These are phyloP conservation scores for Leishmania martiniquensis DNA, from an alignment of 208 protist genomes.

Conservation along the genomic window DNA sequence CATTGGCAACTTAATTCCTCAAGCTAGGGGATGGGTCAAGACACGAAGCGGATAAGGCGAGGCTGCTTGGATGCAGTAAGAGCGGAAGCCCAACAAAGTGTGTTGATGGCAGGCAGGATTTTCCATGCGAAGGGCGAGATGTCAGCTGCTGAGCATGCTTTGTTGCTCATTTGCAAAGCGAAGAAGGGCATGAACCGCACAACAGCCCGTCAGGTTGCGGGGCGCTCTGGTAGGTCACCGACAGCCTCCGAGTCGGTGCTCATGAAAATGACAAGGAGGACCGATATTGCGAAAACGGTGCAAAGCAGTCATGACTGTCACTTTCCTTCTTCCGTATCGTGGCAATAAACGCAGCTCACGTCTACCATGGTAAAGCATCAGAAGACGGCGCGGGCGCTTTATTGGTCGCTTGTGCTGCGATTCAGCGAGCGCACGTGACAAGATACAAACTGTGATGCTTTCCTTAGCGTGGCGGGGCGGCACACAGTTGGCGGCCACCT, in stretches of 20 bases:
- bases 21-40: too few species aligned
- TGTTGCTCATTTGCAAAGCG: constrained; percentile 26
- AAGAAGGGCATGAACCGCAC: constrained; percentile 50
- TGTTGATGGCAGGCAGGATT: constrained; percentile 1
- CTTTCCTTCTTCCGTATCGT: constrained; percentile 11
- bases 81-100: background rate
- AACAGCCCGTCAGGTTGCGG: constrained; percentile 45
- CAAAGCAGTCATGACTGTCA: constrained; percentile 53
- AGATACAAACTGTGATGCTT: background rate
- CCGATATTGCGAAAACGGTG: background rate
- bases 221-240: constrained; percentile 52
- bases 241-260: constrained; percentile 52
- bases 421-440: background rate
- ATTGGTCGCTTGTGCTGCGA: too few species aligned
- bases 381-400: too few species aligned
- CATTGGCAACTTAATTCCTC: too few species aligned
- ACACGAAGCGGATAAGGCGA: too few species aligned
- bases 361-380: too few species aligned
- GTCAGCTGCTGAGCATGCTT: constrained; percentile 12
- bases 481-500: constrained; percentile 5
- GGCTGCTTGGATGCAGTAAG: too few species aligned
- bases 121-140: background rate
- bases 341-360: background rate
- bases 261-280: constrained; percentile 28
- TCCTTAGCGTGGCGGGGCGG: background rate